Conservation (phyloP, 352 stramenopile genomes). For the Globisporangium emineosum region DNA sequence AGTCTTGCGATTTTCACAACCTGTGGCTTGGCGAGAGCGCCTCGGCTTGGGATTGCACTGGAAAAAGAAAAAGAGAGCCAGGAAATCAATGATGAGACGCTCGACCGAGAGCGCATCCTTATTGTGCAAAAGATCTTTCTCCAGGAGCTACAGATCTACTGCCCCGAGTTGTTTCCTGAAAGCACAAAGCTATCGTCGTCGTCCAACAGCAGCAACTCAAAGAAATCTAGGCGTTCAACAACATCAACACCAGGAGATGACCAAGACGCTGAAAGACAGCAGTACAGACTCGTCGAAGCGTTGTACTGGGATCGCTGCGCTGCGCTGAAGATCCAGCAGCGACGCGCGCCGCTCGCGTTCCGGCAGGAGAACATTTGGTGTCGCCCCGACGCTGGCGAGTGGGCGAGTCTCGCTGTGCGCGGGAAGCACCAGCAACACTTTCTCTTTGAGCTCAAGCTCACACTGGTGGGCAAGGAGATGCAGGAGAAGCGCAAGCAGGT, state of each 20-base stretch:
- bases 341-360: slow-evolving; percentile 39
- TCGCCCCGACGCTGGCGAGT: slow-evolving; percentile 67
- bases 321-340: slow-evolving; percentile 57
- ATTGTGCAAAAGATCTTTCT: slow-evolving; percentile 52
- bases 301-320: slow-evolving; percentile 85
- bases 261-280: background rate
- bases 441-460: slow-evolving; percentile 61
- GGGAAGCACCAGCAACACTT: slow-evolving; percentile 64
- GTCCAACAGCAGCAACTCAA: slow-evolving; percentile 6
- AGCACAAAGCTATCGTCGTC: slow-evolving; percentile 3
- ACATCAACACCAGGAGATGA: slow-evolving; percentile 1
- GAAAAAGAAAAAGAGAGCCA: slow-evolving; percentile 19
- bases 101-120: slow-evolving; percentile 49
- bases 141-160: slow-evolving; percentile 64
- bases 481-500: slow-evolving; percentile 43
- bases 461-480: slow-evolving; percentile 51
- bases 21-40: slow-evolving; percentile 23
- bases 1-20: slow-evolving; percentile 44
- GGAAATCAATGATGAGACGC: slow-evolving; percentile 24
- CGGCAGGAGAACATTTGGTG: slow-evolving; percentile 64
- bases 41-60: slow-evolving; percentile 15
- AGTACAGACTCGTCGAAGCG: slow-evolving; percentile 49
- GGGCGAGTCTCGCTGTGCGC: slow-evolving; percentile 53
- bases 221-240: background rate
- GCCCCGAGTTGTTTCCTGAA: slow-evolving; percentile 30